Conservation (phyloP, 1,284 basidiomycete species). For the Afroboletus lepidellus region DNA sequence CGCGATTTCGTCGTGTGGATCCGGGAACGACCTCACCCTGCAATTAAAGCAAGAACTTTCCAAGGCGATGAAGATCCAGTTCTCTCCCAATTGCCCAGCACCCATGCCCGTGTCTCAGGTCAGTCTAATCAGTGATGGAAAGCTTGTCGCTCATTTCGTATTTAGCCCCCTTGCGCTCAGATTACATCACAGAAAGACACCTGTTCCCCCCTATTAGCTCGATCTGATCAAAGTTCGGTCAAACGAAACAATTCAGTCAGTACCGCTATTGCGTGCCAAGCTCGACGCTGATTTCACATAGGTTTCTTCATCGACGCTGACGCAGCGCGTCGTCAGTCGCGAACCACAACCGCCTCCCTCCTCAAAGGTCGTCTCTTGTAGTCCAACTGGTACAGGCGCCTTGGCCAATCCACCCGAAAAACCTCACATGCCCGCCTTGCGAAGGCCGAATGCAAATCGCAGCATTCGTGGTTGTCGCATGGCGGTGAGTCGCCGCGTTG, state of each 20-base stretch:
- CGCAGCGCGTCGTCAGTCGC: not conserved
- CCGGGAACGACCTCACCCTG: constrained; percentile 1
- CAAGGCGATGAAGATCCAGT: not conserved
- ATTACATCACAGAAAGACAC: not conserved
- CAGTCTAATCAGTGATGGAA: not conserved
- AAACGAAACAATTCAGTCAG: constrained; percentile 3
- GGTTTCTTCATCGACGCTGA: constrained; percentile 5
- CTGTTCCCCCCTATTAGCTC: not conserved
- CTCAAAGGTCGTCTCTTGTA: constrained; percentile 1
- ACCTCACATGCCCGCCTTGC: constrained; percentile 14
- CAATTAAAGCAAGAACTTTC: constrained; percentile 10
- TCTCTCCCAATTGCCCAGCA: not conserved
- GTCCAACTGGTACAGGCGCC: not conserved
- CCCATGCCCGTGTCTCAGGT: not conserved
- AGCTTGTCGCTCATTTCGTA: not conserved
- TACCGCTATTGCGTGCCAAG: not conserved
- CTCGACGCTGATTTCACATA: constrained; percentile 5
- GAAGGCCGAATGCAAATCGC: not conserved
- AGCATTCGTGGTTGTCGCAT: not conserved
- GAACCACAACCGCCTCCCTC: not conserved
- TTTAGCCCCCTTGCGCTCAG: constrained; percentile 2
- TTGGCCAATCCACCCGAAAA: not conserved
- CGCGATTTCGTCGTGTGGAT: not conserved
- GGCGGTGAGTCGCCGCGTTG: constrained; percentile 4
- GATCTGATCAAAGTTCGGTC: not conserved